Percentiles rank a stretch among this genome's conserved stretches.
These are phyloP conservation scores for Prunella vulgaris DNA, from an alignment of 257 asterid genomes.

Conservation along the genomic window DNA sequence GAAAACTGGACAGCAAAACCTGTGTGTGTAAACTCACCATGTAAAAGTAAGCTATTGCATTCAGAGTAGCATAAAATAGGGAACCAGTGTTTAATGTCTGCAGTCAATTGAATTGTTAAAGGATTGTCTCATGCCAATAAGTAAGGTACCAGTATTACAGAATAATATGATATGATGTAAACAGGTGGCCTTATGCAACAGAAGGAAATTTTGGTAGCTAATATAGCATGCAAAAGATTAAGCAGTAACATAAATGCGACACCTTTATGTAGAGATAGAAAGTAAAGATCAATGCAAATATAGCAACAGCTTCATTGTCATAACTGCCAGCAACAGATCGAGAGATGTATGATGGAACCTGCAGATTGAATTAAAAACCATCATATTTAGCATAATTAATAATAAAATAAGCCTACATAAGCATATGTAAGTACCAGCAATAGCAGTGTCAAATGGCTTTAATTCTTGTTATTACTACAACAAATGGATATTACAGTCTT, in stretches of 20 bases:
- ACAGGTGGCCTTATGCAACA: conserved; percentile 1
- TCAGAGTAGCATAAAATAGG: conserved; percentile 89
- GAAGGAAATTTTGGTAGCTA: background rate
- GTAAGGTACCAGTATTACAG: conserved; percentile 3
- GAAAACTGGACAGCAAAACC: background rate
- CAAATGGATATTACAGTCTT: background rate
- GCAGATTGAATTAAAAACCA: conserved; percentile 20
- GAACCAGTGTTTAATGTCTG: conserved; percentile 99
- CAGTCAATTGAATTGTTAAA: conserved; percentile 28
- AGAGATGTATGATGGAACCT: conserved; percentile 99
- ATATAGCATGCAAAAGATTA: background rate
- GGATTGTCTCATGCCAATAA: conserved; percentile 17
- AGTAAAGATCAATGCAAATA: conserved; percentile 93
- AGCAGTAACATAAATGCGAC: conserved; percentile 16
- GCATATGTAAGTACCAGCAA: background rate
- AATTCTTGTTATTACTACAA: background rate
- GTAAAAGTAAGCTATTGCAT: conserved; percentile 90
- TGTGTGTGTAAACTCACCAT: conserved; percentile 54
- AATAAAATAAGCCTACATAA: background rate
- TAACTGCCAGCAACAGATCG: conserved; percentile 99
- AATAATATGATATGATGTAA: background rate
- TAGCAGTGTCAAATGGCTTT: background rate
- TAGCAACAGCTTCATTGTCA: conserved; percentile 99
- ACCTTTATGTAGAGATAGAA: conserved; percentile 98
- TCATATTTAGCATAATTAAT: conserved; percentile 4